Evolutionary conservation across 805 yeast species (phyloP).

Genomic region (Schwanniomyces yamadae): DNA sequence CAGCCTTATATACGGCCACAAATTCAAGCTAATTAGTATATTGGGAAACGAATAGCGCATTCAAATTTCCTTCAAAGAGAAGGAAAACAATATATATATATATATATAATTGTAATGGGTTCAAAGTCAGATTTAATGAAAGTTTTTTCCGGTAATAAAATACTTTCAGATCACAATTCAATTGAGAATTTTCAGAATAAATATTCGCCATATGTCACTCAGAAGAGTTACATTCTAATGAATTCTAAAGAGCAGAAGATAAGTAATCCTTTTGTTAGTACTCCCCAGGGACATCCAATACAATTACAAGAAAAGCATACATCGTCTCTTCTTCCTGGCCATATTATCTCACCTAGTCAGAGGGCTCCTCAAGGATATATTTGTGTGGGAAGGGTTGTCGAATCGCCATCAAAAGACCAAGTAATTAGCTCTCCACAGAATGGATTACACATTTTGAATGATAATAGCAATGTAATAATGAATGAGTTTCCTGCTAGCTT

Average conservation of each 20-base stretch:
- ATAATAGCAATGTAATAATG: not conserved
- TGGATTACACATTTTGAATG: slow-evolving; percentile 7
- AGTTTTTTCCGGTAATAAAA: not conserved
- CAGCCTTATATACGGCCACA: slow-evolving; percentile 3
- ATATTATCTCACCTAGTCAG: slow-evolving; percentile 12
- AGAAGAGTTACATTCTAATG: slow-evolving; percentile 6
- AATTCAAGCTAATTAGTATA: not conserved
- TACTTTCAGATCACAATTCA: not conserved
- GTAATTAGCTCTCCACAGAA: slow-evolving; percentile 6
- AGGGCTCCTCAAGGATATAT: slow-evolving; percentile 14
- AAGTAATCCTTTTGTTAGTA: slow-evolving; percentile 3
- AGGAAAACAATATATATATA: too few species aligned
- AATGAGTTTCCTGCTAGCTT: slow-evolving; percentile 38
- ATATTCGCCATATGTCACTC: slow-evolving; percentile 7
- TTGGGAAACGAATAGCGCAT: too few species aligned
- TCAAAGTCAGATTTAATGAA: slow-evolving; percentile 1
- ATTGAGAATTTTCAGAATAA: slow-evolving; percentile 6
- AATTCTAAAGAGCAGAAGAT: slow-evolving; percentile 5
- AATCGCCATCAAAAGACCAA: slow-evolving; percentile 7
- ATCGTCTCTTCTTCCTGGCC: slow-evolving; percentile 7
- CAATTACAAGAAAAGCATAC: slow-evolving; percentile 5
- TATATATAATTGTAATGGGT: slow-evolving; percentile 3
- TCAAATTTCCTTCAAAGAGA: too few species aligned
- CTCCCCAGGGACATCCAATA: not conserved
- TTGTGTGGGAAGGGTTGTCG: slow-evolving; percentile 13